Percentiles rank a stretch among this genome's conserved stretches.
phyloP scores from a whole-genome alignment of 2,329 filamentous ascomycete species.

The Chaetomiaceae sp. region DNA sequence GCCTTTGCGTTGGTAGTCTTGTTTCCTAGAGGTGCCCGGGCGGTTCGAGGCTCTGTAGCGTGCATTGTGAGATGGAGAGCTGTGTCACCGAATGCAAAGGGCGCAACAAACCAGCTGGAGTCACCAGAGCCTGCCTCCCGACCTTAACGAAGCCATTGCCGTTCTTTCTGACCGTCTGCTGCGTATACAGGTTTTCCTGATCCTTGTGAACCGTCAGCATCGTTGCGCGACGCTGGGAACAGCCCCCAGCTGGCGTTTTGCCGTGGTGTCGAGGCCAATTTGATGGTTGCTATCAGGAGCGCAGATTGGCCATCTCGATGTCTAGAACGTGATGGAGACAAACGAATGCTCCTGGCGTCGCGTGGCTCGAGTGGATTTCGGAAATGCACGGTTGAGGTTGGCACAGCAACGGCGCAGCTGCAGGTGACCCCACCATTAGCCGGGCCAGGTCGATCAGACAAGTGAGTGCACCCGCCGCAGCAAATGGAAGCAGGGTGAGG shows the following conservation, averaged over 20 bases:
- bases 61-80: constrained; percentile 1
- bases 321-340: not conserved
- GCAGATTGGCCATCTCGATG: not conserved
- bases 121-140: constrained; percentile 63
- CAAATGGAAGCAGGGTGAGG: constrained; percentile 24
- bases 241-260: constrained; percentile 14
- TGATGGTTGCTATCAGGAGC: not conserved
- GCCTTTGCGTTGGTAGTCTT: constrained; percentile 93
- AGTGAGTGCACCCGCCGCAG: constrained; percentile 20
- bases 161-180: constrained; percentile 54
- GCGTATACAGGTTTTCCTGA: constrained; percentile 79
- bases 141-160: constrained; percentile 47
- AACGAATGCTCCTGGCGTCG: constrained; percentile 8
- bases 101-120: constrained; percentile 63
- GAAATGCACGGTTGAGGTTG: constrained; percentile 15
- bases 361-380: constrained; percentile 8
- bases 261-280: not conserved
- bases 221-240: constrained; percentile 13
- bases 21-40: constrained; percentile 75
- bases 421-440: constrained; percentile 22
- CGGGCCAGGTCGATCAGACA: constrained; percentile 22
- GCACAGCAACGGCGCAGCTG: constrained; percentile 20
- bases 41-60: constrained; percentile 50
- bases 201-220: constrained; percentile 77
- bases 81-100: not conserved